These are phyloP conservation scores for Gracilariopsis chorda DNA, from an alignment of 23 red algal genomes.

Conservation along the genomic window DNA sequence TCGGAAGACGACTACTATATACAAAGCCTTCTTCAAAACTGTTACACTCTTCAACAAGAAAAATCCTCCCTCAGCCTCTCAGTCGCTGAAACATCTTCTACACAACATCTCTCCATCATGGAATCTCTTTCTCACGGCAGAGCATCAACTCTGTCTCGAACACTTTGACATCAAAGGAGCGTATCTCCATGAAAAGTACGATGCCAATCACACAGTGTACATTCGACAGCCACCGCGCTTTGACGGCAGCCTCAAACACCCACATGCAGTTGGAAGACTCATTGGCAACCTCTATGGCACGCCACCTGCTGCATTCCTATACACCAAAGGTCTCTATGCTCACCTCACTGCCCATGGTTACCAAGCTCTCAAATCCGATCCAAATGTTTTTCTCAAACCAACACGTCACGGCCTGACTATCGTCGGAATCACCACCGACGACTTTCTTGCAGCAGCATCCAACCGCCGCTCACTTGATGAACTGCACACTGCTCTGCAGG, in stretches of 20 bases:
- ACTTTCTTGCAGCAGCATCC: background rate
- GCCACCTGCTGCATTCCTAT: background rate
- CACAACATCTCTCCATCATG: background rate
- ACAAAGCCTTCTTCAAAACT: conserved; percentile 12
- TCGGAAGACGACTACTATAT: no score
- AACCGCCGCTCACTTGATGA: background rate
- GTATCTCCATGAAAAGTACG: conserved; percentile 21
- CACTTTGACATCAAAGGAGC: conserved; percentile 43
- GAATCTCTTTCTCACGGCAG: background rate
- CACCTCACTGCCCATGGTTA: background rate
- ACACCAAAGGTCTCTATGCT: background rate
- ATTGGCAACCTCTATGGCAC: conserved; percentile 8
- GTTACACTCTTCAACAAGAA: background rate
- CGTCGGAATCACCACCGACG: background rate
- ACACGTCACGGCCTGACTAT: background rate
- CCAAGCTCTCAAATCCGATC: background rate
- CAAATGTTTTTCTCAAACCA: background rate
- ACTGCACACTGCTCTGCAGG: background rate
- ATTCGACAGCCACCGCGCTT: background rate
- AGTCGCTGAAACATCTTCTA: conserved; percentile 6
- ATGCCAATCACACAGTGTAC: background rate
- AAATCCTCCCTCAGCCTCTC: background rate
- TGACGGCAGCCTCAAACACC: background rate
- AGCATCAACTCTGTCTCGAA: background rate
- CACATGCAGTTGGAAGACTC: background rate